Evolutionary conservation across 805 yeast species (phyloP).

Genomic region (Pichia heedii): DNA sequence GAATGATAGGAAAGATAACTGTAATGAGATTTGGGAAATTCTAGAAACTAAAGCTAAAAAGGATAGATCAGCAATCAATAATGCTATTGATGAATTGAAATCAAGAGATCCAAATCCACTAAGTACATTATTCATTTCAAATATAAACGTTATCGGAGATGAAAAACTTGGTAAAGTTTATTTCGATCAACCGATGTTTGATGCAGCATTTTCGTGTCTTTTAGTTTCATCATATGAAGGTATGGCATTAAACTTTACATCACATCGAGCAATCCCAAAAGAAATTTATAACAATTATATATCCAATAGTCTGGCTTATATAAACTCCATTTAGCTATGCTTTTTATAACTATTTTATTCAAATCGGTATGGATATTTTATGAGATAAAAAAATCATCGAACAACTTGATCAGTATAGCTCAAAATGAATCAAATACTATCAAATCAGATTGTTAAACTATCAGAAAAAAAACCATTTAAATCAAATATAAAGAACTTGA

Average conservation of each 20-base stretch:
- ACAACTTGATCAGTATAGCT: too few species aligned
- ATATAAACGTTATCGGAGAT: slow-evolving; percentile 6
- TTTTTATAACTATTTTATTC: too few species aligned
- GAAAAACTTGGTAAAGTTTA: neutral
- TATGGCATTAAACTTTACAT: slow-evolving; percentile 5
- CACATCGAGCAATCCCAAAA: slow-evolving; percentile 6
- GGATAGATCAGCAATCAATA: neutral
- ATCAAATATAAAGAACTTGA: too few species aligned
- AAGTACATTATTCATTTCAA: slow-evolving; percentile 8
- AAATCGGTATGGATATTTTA: too few species aligned
- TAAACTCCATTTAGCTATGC: too few species aligned
- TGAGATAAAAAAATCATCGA: too few species aligned
- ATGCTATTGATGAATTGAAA: slow-evolving; percentile 1
- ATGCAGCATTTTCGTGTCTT: slow-evolving; percentile 9
- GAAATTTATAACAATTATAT: neutral
- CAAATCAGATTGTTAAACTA: too few species aligned
- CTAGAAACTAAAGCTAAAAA: neutral
- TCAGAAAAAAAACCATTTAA: too few species aligned
- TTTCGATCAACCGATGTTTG: slow-evolving; percentile 13
- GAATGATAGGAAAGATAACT: neutral
- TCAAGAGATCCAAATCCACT: slow-evolving; percentile 4
- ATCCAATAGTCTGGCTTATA: neutral
- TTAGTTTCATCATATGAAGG: slow-evolving; percentile 1
- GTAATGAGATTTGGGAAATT: slow-evolving; percentile 3
- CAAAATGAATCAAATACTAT: too few species aligned